Base-by-base conservation (phyloP, 1,284 basidiomycete genomes). In the Cryptococcus floricola region DNA sequence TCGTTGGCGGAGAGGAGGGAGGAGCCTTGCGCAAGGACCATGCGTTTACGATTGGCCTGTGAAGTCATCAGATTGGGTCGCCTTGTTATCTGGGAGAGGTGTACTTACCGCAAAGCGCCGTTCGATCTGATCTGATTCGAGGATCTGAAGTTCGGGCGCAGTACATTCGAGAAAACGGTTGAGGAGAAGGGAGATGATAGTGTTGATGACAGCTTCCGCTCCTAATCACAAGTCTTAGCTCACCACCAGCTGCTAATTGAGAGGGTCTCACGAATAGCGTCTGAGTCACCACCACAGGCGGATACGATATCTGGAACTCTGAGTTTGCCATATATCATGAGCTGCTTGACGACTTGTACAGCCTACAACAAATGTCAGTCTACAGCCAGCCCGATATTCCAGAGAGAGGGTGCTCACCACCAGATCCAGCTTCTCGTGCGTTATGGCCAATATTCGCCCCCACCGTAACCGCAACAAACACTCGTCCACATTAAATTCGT, bases 301-400 rank as follows among this genome's bases (percentile, higher is more conserved):
- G 43, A 47, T 25, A 63, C 51, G 23, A 76, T 62, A 27, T 76
- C 69, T 28, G 60, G 84, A 8, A 86, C 82, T 50, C 85, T 84
- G 63, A 96, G 82, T 74, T 94, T 94, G 43, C 93, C 93, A 68
- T 91, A 87, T 67, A 91, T 84, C 52, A 95, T 78, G 39, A 96
- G 79, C 31, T 85, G 77, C 62, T 86, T 84, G 16, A 94, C 79
- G 56, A 94, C 84, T 54, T 87, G 46, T 84, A 82, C 5, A 10
- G 83, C 88, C 89, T 92, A 59, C 23, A 38, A 7, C 7, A 7
- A 18, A 19, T 50, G 10, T 34, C 10, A 34, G 31, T 34, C 7
- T 34, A 10, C 1, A 23, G 23, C 23, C 23, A 23, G 23, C 23
- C 23, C 18, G 47, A 13, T 8, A 54, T 27, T n/a, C 34, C 19